Percentiles rank a stretch among this genome's conserved stretches.
Conservation (phyloP, 169 alveolate species). For the Plasmodium reichenowi region DNA sequence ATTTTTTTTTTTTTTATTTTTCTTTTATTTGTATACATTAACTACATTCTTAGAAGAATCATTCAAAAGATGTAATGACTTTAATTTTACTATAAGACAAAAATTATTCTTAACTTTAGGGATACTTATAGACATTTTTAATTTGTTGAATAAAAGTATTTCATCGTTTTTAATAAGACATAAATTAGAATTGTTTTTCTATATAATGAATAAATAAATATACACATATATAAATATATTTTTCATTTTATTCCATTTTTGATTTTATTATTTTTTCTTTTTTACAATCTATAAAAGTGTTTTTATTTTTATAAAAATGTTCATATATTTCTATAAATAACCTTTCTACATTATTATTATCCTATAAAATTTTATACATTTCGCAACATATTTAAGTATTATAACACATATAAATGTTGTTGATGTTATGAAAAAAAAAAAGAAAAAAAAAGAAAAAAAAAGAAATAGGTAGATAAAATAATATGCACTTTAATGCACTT, state of each 20-base stretch:
- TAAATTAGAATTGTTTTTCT: too few species aligned
- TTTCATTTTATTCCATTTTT: not conserved
- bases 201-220: too few species aligned
- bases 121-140: constrained; percentile 16
- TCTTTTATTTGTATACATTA: not conserved
- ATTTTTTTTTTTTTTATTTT: not conserved
- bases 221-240: too few species aligned
- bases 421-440: too few species aligned
- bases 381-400: too few species aligned
- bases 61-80: constrained; percentile 36
- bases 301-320: not conserved
- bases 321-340: too few species aligned
- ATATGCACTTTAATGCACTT: constrained; percentile 68
- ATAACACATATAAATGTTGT: too few species aligned
- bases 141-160: not conserved
- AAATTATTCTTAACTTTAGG: constrained; percentile 32
- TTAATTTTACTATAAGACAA: constrained; percentile 54
- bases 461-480: not conserved
- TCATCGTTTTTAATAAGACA: not conserved
- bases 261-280: not conserved
- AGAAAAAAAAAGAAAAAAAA: too few species aligned
- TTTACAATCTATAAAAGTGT: not conserved
- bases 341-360: too few species aligned
- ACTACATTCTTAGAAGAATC: constrained; percentile 1
- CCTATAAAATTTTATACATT: too few species aligned